Base-by-base conservation (phyloP, 1,139 yeast genomes). In the Scheffersomyces quercinus region DNA sequence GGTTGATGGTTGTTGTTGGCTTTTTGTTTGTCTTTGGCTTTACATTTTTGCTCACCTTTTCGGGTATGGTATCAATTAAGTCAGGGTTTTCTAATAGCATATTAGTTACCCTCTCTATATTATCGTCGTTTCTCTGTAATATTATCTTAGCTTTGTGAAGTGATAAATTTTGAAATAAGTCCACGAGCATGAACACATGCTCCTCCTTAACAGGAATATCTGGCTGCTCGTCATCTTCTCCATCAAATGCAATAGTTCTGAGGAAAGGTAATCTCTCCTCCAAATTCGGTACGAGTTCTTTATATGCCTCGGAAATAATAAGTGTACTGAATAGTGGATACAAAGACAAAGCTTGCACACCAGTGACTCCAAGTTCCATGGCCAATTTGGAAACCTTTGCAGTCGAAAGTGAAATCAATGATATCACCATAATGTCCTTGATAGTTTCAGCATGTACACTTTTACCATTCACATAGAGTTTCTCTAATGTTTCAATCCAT, bases 401-500 rank as follows among this genome's bases (percentile, higher is more conserved):
- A 0, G 71, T 66, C 0, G 85, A 68, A 14, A 81, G 64, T 10
- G 85, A 73, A 2, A 82, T 48, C 28, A 84, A 45, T 0, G 85
- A 75, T 2, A 84, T 52, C 1, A 82, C 55, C 71, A 77, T 79
- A 3, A 83, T 57, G 30, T 80, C 70, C 51, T 73, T 74, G 12
- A 80, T 68, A 0, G 55, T 50, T 6, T 67, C 61, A 0, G 82
- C 70, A 53, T 79, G 75, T 6, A 77, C 59, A 37, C 87, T 81
- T 20, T 65, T 67, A 3, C 88, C 89, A 40, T 73, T 75, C 7
- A 75, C 73, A 61, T 79, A 84, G 41, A 81, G 58, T 31, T 67
- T 67, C 53, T 85, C 91, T 39, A 85, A 56, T 12, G 64, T 60
- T 48, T 81, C 83, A 14, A 83, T 64, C 89, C 89, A 85, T 11